Evolutionary conservation across 2,329 filamentous ascomycete genomes (phyloP), one percentile per base, ranked within the genome.

Genomic region (Diaporthe destruens): DNA sequence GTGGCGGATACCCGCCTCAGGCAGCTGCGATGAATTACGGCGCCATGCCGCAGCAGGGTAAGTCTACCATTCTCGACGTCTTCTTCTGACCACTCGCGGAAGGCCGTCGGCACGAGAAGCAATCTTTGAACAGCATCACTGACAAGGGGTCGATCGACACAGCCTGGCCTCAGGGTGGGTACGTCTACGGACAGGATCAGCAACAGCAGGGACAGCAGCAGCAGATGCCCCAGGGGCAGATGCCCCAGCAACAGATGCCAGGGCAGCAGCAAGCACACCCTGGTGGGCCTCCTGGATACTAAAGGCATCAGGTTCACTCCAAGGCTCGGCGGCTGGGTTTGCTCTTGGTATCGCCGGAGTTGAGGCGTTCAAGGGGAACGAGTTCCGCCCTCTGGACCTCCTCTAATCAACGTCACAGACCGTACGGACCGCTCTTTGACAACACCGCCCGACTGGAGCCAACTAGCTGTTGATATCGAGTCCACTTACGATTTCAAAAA

Each of bases 1-100:
- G 83, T 16, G 82, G 84, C 67, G 84, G 84, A 74, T 83, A 84
- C 61, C 84, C 84, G 74, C 78, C 79, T 3, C 78, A 78, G 70
- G 80, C 81, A 44, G 76, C 74, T 12, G 76, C 78, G 5, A 72
- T 74, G 66, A 78, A 78, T 42, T 89, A 88, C 75, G 83, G 83
- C 51, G 81, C 81, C 36, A 81, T 82, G 36, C 84, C 81, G 6
- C 72, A 76, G 36, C 80, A 84, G 75, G 82, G 81, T 79, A 80
- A 78, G 78, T 70, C 23, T 12, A 20, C 25, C 14, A 8, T 29
- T 54, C 23, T 7, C 14, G 23, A 53, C 14, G 20, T 20, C 16
- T 32, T 49, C 6, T 3, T 32, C 47, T 42, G 44, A 6, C 32
- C 9, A 20, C 3, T 44, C 53, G n/a, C n/a, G 25, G n/a, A 16